Conservation (phyloP, 73 alveolate genomes). For the Paramecium biaurelia region DNA sequence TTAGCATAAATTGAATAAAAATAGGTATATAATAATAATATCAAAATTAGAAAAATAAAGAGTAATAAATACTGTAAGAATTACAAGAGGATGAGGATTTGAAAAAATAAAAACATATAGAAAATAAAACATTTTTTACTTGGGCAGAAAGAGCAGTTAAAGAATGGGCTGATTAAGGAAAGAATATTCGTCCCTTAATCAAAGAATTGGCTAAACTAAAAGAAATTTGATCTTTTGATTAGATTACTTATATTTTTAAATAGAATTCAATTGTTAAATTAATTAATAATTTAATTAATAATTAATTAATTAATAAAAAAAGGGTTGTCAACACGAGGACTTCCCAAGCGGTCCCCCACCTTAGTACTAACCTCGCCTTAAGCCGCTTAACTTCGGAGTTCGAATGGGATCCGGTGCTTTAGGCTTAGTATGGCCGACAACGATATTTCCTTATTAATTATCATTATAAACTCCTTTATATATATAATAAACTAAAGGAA, state of each 20-base stretch:
- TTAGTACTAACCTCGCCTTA: conserved; percentile 98
- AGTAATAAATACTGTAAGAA: conserved; percentile 73
- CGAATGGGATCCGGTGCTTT: conserved; percentile 99
- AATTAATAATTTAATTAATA: too few species aligned
- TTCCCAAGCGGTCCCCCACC: conserved; percentile 99
- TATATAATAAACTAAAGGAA: too few species aligned
- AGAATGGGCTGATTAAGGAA: conserved; percentile 86
- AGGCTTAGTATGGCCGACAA: conserved; percentile 99
- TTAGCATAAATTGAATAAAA: conserved; percentile 70
- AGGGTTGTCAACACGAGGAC: conserved; percentile 91
- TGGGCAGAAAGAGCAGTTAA: conserved; percentile 89
- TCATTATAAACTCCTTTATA: too few species aligned
- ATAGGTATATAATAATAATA: background rate
- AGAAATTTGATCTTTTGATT: background rate
- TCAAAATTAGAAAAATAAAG: conserved; percentile 66
- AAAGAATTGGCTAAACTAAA: conserved; percentile 70
- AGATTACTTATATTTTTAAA: background rate
- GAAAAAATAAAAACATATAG: conserved; percentile 71
- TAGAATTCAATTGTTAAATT: too few species aligned
- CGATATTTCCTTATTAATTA: too few species aligned
- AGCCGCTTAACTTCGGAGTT: conserved; percentile 99
- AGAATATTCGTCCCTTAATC: conserved; percentile 84
- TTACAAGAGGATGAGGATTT: conserved; percentile 80
- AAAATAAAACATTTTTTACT: conserved; percentile 83
- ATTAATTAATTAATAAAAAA: conserved; percentile 29